Evolutionary conservation across 768 basidiomycete species (phyloP).

Genomic region (Pleurotus giganteus): DNA sequence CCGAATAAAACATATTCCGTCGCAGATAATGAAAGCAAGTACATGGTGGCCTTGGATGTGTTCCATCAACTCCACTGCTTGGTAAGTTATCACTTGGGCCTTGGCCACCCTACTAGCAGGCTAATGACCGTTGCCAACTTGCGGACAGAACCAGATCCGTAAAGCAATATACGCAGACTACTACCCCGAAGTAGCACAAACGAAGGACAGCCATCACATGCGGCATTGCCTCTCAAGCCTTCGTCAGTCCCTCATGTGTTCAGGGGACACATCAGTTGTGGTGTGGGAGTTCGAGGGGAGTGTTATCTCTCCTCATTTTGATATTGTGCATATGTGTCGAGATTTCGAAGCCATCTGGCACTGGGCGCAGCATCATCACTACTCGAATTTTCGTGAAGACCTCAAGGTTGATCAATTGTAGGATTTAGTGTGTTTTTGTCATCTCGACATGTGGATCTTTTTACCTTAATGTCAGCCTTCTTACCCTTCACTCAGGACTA

Average conservation of each 20-base stretch:
- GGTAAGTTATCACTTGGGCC: conserved; percentile 8
- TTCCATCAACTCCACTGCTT: conserved; percentile 26
- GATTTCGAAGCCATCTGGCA: not conserved
- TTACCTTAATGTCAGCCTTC: too few relatives aligned
- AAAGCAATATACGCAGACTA: conserved; percentile 16
- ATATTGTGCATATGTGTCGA: not conserved
- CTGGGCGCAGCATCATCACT: conserved; percentile 1
- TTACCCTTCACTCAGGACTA: too few relatives aligned
- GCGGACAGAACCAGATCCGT: conserved; percentile 17
- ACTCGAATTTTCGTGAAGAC: conserved; percentile 19
- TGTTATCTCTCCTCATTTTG: not conserved
- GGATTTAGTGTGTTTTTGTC: not conserved
- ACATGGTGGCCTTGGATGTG: conserved; percentile 21
- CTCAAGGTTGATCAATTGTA: conserved; percentile 10
- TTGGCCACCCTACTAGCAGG: not conserved
- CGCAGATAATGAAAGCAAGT: conserved; percentile 18
- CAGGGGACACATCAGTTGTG: conserved; percentile 15
- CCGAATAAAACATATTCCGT: conserved; percentile 23
- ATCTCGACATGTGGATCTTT: too few relatives aligned
- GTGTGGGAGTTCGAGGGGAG: conserved; percentile 20
- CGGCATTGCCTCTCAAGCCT: conserved; percentile 20
- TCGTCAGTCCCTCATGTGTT: conserved; percentile 18
- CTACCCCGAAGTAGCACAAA: conserved; percentile 16
- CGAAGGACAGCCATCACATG: conserved; percentile 15
- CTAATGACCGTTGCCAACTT: not conserved